Percentiles rank a stretch among this genome's conserved stretches.
phyloP scores from a whole-genome alignment of 1,284 basidiomycete genomes.

The Neolentinus lepideus region DNA sequence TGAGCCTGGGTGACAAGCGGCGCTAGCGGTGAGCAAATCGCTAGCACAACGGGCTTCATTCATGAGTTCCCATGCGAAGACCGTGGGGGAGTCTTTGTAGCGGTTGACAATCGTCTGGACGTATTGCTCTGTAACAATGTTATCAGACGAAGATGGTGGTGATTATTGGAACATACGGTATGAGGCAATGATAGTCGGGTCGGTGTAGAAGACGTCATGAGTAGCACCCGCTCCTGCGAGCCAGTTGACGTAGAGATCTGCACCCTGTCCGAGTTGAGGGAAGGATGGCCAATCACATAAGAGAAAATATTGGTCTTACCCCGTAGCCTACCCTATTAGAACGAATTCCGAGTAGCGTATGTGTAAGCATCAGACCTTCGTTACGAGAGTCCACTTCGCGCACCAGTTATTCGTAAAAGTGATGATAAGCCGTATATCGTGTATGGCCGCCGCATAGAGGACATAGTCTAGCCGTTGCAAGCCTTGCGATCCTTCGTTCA shows the following conservation, averaged over 20 bases:
- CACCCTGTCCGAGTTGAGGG: constrained; percentile 15
- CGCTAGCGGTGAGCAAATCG: constrained; percentile 35
- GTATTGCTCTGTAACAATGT: constrained; percentile 34
- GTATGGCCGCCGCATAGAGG: constrained; percentile 47
- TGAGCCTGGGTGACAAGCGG: constrained; percentile 39
- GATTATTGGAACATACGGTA: constrained; percentile 32
- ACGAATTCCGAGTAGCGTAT: background rate
- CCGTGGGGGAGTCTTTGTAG: constrained; percentile 43
- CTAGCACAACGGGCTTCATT: constrained; percentile 51
- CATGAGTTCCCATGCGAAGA: constrained; percentile 55
- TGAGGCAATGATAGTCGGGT: constrained; percentile 37
- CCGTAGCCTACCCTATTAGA: constrained; percentile 25
- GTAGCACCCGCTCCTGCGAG: constrained; percentile 34
- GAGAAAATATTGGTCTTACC: constrained; percentile 12
- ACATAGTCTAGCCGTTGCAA: constrained; percentile 63
- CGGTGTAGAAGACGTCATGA: constrained; percentile 47
- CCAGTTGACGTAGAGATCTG: constrained; percentile 47
- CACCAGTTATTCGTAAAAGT: constrained; percentile 71
- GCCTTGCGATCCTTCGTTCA: constrained; percentile 59
- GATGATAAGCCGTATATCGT: constrained; percentile 51
- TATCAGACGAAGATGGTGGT: background rate
- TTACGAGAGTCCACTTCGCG: constrained; percentile 1
- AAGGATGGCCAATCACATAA: background rate
- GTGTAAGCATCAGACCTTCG: background rate
- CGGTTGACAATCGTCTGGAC: constrained; percentile 45